Percentiles rank a stretch among this genome's conserved stretches.
Conservation (phyloP, 306 rosid genomes). For the Coriaria nepalensis region DNA sequence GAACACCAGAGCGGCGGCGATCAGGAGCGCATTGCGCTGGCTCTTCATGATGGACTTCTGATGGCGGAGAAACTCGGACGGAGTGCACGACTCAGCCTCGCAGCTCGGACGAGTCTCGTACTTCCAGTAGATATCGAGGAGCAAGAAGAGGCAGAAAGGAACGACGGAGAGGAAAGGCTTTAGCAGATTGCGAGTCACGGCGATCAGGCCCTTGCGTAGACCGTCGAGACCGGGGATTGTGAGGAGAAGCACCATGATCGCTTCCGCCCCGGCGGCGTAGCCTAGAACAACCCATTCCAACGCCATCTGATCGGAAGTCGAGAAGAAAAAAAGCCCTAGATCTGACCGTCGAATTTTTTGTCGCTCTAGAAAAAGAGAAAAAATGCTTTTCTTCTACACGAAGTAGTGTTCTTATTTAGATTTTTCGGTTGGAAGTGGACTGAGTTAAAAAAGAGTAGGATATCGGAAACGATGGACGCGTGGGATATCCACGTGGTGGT, state of each 20-base stretch:
- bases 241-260: constrained; percentile 84
- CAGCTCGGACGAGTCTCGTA: constrained; percentile 77
- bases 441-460: too few relatives aligned
- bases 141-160: constrained; percentile 79
- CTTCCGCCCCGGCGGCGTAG: constrained; percentile 92
- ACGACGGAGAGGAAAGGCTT: constrained; percentile 94
- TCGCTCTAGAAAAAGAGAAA: background rate
- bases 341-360: background rate
- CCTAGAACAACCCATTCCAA: constrained; percentile 95
- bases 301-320: constrained; percentile 34
- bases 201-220: constrained; percentile 73
- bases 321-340: constrained; percentile 6
- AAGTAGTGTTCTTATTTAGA: too few relatives aligned
- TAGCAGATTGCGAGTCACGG: constrained; percentile 76
- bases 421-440: too few relatives aligned
- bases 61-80: constrained; percentile 76
- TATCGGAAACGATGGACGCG: too few relatives aligned
- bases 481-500: too few relatives aligned
- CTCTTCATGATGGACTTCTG: constrained; percentile 98
- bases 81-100: constrained; percentile 62
- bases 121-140: constrained; percentile 95
- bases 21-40: constrained; percentile 90
- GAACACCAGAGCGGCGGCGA: constrained; percentile 70
- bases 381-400: constrained; percentile 7
- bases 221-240: constrained; percentile 83